Base-by-base conservation (phyloP, 495 filamentous ascomycete species). In the Emericellopsis terricola region DNA sequence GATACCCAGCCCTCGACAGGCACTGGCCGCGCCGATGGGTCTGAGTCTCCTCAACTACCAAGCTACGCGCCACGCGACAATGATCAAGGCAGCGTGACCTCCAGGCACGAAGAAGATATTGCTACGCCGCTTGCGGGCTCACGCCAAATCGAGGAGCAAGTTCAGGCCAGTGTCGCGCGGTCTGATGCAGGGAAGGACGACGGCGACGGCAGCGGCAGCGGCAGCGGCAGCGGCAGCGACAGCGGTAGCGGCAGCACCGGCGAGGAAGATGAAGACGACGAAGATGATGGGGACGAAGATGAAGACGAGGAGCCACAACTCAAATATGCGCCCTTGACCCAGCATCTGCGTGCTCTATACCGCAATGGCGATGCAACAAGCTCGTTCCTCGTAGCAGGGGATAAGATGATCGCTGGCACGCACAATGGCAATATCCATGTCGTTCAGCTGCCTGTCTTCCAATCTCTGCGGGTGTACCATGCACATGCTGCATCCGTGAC, bases 361-460 rank as follows among this genome's bases (percentile, higher is more conserved):
- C 73, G 82, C 33, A 92, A 91, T 59, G 85, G 83, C 37, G 89
- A 97, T 65, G 79, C 83, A 38, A 92, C 87, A 21, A 93, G 86
- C 55, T 60, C 81, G 7, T 91, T 86, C 46, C 57, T 89, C 19
- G 81, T 89, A 31, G 80, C 80, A 15, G 87, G 84, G 17, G 89
- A 96, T 60, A 96, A 94, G 60, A 93, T 94, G 85, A 78, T 96
- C 36, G 61, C 91, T 41, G 89, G 89, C 42, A 94, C 91, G 3
- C 89, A 97, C 53, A 94, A 93, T 57, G 89, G 89, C 42, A 93
- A 89, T 46, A 83, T 96, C 44, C 80, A 96, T 64, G 76, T 92
- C 23, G 52, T 94, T 15, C 77, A 81, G 23, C 46, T 94, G 13
- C 86, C 91, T 6, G 65, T 72, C 3, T 72, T 96, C 44, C 72